Evolutionary conservation across 139 green algal species (phyloP).

Genomic region (Astrephomene gubernaculifera): DNA sequence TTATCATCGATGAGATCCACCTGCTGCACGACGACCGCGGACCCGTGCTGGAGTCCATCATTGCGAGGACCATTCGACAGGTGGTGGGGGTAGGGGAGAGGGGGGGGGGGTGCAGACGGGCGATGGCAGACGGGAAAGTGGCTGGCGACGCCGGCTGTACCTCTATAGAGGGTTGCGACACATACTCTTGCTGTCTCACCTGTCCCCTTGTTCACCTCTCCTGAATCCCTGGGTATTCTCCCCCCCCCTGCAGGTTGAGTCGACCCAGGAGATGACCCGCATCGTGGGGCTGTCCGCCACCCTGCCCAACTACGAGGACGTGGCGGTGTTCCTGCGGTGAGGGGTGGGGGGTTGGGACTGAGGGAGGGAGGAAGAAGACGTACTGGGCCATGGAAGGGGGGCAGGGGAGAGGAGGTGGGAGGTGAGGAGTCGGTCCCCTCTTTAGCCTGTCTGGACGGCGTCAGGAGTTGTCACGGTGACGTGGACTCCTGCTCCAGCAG

Average conservation of each 20-base stretch:
- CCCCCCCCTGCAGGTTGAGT: slow-evolving; percentile 74
- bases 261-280: slow-evolving; percentile 93
- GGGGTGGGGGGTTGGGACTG: not conserved
- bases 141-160: too few species aligned
- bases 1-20: slow-evolving; percentile 99
- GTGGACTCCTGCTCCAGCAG: too few species aligned
- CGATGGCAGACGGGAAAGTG: too few species aligned
- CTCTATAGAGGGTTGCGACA: too few species aligned
- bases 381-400: too few species aligned
- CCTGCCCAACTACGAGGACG: slow-evolving; percentile 98
- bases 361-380: not conserved
- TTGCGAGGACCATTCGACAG: slow-evolving; percentile 94
- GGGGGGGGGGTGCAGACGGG: not conserved
- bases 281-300: slow-evolving; percentile 97
- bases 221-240: not conserved
- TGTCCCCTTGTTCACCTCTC: too few species aligned
- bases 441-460: too few species aligned
- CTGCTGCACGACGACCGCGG: slow-evolving; percentile 96
- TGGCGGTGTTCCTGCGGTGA: slow-evolving; percentile 90
- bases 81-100: slow-evolving; percentile 50
- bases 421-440: not conserved
- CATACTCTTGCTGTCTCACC: too few species aligned
- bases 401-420: not conserved
- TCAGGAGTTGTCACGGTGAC: too few species aligned
- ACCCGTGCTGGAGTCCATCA: slow-evolving; percentile 95